Conservation (phyloP, 1,139 yeast genomes). For the Zhuliangozyma parablackwelliae region DNA sequence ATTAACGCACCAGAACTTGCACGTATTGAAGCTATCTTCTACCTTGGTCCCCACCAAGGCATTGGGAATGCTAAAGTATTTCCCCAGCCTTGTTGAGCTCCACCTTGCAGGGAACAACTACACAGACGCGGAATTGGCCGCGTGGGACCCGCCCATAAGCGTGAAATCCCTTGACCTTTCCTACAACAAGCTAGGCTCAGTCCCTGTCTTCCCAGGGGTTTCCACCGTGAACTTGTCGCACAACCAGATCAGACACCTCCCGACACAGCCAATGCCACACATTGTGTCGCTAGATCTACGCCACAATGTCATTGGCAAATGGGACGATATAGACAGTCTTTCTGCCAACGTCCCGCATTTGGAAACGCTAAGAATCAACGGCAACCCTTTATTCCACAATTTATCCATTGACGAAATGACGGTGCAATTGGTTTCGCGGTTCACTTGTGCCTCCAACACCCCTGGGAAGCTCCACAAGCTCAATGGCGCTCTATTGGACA, state of each 20-base stretch:
- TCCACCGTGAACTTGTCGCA: conserved; percentile 19
- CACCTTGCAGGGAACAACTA: conserved; percentile 47
- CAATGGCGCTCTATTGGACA: conserved; percentile 52
- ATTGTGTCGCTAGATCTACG: conserved; percentile 40
- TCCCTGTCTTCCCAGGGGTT: conserved; percentile 22
- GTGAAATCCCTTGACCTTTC: conserved; percentile 41
- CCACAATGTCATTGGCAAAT: conserved; percentile 38
- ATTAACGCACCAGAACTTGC: conserved; percentile 11
- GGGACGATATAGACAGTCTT: conserved; percentile 47
- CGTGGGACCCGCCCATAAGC: conserved; percentile 1
- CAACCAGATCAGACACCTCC: conserved; percentile 14
- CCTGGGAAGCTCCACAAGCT: conserved; percentile 28
- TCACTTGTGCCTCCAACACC: conserved; percentile 18
- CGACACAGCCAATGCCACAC: conserved; percentile 9
- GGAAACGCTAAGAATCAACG: conserved; percentile 41
- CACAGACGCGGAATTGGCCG: conserved; percentile 17
- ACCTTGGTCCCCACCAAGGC: conserved; percentile 22
- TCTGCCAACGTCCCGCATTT: conserved; percentile 33
- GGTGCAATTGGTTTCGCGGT: conserved; percentile 47
- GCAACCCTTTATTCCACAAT: conserved; percentile 47
- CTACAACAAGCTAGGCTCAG: conserved; percentile 28
- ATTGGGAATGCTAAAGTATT: conserved; percentile 12
- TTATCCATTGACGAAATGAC: conserved; percentile 33
- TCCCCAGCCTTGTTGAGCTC: conserved; percentile 30
- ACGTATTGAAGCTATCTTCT: conserved; percentile 24